phyloP scores from a whole-genome alignment of 148 eudicot species.

The Talinum fruticosum region DNA sequence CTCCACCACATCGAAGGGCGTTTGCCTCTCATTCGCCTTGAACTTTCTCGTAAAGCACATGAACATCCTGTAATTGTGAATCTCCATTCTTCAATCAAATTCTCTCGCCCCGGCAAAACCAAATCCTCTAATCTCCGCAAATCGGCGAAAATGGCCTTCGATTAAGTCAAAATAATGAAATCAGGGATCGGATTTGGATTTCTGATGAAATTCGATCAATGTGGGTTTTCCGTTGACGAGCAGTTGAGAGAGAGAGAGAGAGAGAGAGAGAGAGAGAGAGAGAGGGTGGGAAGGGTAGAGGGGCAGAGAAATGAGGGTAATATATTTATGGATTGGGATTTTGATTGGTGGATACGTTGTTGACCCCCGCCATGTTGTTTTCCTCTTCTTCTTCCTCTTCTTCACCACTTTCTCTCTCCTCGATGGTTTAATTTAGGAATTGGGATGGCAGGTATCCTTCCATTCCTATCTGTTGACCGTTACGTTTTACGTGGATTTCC shows the following conservation, averaged over 20 bases:
- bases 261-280: too few species aligned
- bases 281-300: too few species aligned
- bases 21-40: slow-evolving; percentile 54
- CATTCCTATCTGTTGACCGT: not conserved
- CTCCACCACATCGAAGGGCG: slow-evolving; percentile 68
- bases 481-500: not conserved
- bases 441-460: not conserved
- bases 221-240: too few species aligned
- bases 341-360: not conserved
- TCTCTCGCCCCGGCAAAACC: not conserved
- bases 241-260: too few species aligned
- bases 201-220: not conserved
- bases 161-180: not conserved
- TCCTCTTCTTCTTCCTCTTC: not conserved
- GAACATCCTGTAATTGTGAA: slow-evolving; percentile 65
- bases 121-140: not conserved
- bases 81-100: not conserved
- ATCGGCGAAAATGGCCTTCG: not conserved
- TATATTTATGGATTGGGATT: too few species aligned
- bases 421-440: not conserved
- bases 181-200: not conserved
- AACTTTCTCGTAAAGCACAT: slow-evolving; percentile 74
- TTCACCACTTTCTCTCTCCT: not conserved
- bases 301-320: too few species aligned
- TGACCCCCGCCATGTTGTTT: too few species aligned